phyloP scores from a whole-genome alignment of 495 filamentous ascomycete species.

The Xylaria venustula region DNA sequence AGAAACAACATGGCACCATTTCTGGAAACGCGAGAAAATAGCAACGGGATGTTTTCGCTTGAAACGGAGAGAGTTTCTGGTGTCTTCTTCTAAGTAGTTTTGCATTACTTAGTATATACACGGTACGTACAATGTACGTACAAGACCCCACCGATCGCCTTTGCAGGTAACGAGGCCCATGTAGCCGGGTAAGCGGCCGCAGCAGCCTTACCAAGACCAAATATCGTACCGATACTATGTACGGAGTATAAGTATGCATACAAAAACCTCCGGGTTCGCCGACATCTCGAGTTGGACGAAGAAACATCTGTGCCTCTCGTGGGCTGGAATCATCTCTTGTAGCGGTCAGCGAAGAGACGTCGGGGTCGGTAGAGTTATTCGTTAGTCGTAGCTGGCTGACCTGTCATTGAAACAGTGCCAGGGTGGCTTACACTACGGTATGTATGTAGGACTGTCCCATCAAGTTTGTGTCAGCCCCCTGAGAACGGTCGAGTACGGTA shows the following conservation, averaged over 20 bases:
- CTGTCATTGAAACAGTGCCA: no score
- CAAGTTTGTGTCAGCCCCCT: neutral
- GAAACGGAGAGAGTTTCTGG: neutral
- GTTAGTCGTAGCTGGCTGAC: neutral
- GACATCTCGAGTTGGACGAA: neutral
- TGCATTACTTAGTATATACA: no score
- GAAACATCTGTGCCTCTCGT: neutral
- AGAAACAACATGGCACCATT: neutral
- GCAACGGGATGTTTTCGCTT: neutral
- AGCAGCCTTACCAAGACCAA: neutral
- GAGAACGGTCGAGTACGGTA: no score
- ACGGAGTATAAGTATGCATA: neutral
- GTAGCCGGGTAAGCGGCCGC: neutral
- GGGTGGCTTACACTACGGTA: no score
- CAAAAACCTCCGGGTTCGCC: neutral
- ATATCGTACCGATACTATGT: neutral
- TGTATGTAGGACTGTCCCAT: neutral
- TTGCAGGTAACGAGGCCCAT: neutral
- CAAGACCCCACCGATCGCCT: neutral
- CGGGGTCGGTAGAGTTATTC: neutral
- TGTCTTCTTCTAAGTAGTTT: no score
- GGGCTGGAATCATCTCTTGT: neutral
- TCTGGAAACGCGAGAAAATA: neutral
- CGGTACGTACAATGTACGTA: neutral
- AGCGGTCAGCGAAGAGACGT: slow-evolving; percentile 5